phyloP scores from a whole-genome alignment of 2,329 filamentous ascomycete genomes.

The Xylaria sp. region DNA sequence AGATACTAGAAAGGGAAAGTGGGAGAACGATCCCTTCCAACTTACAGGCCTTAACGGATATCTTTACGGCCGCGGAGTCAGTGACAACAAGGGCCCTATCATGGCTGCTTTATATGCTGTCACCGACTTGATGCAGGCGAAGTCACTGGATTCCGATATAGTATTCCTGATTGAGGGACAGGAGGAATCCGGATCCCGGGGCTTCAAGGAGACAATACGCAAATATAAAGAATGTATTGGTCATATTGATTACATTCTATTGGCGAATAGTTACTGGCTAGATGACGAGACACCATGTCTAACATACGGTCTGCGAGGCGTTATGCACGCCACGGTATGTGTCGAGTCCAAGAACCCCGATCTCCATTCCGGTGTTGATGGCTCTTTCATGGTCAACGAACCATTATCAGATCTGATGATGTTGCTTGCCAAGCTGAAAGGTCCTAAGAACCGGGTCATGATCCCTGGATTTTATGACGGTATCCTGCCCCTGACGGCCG shows the following conservation, averaged over 20 bases:
- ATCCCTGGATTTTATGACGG: conserved; percentile 91
- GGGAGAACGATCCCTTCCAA: conserved; percentile 89
- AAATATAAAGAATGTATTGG: conserved; percentile 87
- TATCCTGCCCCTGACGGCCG: conserved; percentile 77
- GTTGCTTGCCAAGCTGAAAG: conserved; percentile 83
- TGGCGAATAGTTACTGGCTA: conserved; percentile 99
- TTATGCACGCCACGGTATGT: conserved; percentile 91
- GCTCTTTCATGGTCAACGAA: conserved; percentile 88
- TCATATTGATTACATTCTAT: conserved; percentile 89
- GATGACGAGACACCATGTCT: conserved; percentile 95
- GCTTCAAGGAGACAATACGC: conserved; percentile 85
- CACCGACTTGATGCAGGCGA: conserved; percentile 86
- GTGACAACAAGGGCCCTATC: conserved; percentile 97
- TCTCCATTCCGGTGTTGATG: conserved; percentile 96
- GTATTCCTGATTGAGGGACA: conserved; percentile 96
- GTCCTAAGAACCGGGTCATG: conserved; percentile 79
- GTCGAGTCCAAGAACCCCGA: conserved; percentile 89
- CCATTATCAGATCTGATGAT: conserved; percentile 90
- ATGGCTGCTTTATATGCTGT: conserved; percentile 94
- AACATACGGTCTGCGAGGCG: conserved; percentile 92
- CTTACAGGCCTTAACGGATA: conserved; percentile 91
- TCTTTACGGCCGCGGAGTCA: conserved; percentile 93
- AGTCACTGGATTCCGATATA: conserved; percentile 85
- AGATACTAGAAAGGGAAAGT: conserved; percentile 82
- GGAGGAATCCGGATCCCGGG: conserved; percentile 92